phyloP scores from a whole-genome alignment of 75 land plant species.

The Pseudotsuga menziesii region DNA sequence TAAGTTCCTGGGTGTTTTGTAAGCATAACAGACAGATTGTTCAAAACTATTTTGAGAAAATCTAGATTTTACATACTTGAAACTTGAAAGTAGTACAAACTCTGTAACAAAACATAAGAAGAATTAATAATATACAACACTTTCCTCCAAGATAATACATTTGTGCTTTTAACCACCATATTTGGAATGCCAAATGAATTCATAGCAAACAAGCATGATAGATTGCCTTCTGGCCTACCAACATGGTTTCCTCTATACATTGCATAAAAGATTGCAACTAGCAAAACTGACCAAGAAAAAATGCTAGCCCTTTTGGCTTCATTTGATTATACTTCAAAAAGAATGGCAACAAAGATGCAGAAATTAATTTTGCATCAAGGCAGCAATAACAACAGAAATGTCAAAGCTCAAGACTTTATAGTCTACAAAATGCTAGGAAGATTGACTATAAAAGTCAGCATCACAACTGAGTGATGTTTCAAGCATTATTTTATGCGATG shows the following conservation, averaged over 20 bases:
- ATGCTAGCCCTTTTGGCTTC: not conserved
- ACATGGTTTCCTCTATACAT: constrained; percentile 5
- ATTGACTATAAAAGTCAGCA: constrained; percentile 5
- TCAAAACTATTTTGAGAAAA: not conserved
- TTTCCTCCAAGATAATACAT: not conserved
- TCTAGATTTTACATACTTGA: not conserved
- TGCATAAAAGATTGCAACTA: not conserved
- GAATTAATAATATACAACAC: not conserved
- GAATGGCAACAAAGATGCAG: not conserved
- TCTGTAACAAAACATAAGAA: not conserved
- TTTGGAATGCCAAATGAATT: constrained; percentile 6
- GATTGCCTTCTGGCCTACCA: not conserved
- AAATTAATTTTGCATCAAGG: not conserved
- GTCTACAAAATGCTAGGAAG: not conserved
- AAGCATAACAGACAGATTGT: not conserved
- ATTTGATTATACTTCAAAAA: not conserved
- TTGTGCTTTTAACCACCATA: not conserved
- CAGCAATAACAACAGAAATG: not conserved
- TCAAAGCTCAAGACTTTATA: constrained; percentile 1
- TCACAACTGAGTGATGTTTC: not conserved
- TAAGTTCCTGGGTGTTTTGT: not conserved
- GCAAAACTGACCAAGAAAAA: constrained; percentile 1
- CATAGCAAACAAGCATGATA: constrained; percentile 9
- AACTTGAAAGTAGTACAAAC: not conserved
- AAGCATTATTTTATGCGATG: not conserved